Evolutionary conservation across 106 monocot species (phyloP).

Genomic region (Agapanthus africanus): DNA sequence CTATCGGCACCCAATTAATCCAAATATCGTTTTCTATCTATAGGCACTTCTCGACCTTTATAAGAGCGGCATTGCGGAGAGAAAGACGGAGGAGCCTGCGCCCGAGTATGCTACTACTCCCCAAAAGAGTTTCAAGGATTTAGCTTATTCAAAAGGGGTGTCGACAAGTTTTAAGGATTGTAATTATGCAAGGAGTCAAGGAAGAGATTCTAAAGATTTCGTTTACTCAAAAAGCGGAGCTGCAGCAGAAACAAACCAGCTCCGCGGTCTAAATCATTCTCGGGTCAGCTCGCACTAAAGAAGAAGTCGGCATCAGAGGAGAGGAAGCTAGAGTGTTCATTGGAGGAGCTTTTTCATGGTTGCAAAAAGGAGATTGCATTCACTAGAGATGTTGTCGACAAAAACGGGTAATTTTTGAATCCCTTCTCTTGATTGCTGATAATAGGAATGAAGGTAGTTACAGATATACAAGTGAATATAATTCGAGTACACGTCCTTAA

Average conservation of each 20-base stretch:
- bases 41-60: constrained; percentile 28
- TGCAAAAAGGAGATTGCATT: constrained; percentile 50
- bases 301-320: constrained; percentile 50
- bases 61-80: neutral
- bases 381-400: constrained; percentile 32
- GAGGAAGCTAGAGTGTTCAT: constrained; percentile 65
- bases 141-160: neutral
- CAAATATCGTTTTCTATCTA: neutral
- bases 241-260: neutral
- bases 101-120: neutral
- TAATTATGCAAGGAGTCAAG: neutral
- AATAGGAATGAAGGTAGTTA: no score
- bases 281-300: constrained; percentile 8
- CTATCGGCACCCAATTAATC: no score
- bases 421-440: no score
- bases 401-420: constrained; percentile 29
- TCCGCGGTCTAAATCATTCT: constrained; percentile 10
- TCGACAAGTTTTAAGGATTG: neutral
- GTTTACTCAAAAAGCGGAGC: constrained; percentile 1
- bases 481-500: no score
- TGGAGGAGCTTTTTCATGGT: constrained; percentile 62
- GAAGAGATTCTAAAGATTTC: constrained; percentile 3
- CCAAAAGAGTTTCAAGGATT: neutral
- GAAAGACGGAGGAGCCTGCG: neutral
- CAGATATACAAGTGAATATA: no score